phyloP scores from a whole-genome alignment of 345 rosid species.

The Euphorbia peplus region DNA sequence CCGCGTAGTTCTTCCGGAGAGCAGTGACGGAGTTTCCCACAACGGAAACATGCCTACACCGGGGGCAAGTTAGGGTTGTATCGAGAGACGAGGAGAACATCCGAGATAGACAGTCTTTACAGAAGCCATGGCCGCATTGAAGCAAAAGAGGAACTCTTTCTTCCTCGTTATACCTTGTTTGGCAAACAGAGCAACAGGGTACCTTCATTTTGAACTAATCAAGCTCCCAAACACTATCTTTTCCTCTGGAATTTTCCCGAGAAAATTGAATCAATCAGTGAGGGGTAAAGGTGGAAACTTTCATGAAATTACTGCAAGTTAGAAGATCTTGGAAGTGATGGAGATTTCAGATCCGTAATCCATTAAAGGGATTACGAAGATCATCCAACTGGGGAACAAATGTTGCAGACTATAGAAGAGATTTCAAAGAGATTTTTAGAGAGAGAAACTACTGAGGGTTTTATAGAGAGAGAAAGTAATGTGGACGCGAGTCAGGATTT shows the following conservation, averaged over 20 bases:
- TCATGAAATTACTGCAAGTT: neutral
- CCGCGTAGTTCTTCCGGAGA: conserved; percentile 77
- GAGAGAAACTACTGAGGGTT: conserved; percentile 14
- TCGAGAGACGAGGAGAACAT: conserved; percentile 89
- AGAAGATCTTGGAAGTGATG: conserved; percentile 3
- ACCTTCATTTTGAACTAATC: conserved; percentile 44
- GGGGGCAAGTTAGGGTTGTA: conserved; percentile 73
- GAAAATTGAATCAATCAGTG: neutral
- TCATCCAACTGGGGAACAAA: neutral
- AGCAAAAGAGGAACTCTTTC: conserved; percentile 87
- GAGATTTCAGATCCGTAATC: conserved; percentile 14
- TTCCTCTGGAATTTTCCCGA: neutral
- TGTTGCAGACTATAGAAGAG: neutral
- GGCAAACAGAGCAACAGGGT: conserved; percentile 90
- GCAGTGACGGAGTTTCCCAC: conserved; percentile 93
- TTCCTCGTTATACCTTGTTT: conserved; percentile 83
- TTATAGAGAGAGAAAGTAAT: neutral
- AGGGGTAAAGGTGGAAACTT: neutral
- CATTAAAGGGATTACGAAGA: neutral
- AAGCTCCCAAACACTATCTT: neutral
- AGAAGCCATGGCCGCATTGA: conserved; percentile 95
- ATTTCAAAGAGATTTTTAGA: conserved; percentile 2
- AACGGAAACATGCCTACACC: conserved; percentile 83
- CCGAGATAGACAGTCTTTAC: conserved; percentile 77
- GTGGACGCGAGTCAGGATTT: neutral